A percentile compares a stretch with the other conserved stretches of the same genome.
phyloP scores from a whole-genome alignment of 2,329 filamentous ascomycete species.

The Stachybotrys echinatus region DNA sequence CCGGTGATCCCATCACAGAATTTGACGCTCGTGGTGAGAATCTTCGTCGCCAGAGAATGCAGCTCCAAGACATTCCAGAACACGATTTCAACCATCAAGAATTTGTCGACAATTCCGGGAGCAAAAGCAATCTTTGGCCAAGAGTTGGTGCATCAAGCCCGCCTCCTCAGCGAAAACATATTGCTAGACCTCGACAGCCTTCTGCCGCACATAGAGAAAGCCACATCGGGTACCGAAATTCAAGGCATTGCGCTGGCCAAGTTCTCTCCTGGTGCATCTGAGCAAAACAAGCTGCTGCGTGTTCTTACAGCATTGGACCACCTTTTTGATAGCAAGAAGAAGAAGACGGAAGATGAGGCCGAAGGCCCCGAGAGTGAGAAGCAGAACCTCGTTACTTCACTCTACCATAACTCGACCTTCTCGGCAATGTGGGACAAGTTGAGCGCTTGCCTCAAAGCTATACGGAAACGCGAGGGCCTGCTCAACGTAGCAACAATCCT shows the following conservation, averaged over 20 bases:
- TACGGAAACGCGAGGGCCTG: constrained; percentile 90
- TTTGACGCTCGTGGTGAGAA: constrained; percentile 89
- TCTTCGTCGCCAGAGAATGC: constrained; percentile 92
- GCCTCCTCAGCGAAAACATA: constrained; percentile 77
- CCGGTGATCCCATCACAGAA: constrained; percentile 86
- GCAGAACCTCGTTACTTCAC: constrained; percentile 76
- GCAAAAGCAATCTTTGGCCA: constrained; percentile 89
- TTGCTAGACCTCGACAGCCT: constrained; percentile 79
- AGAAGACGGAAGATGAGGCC: constrained; percentile 49
- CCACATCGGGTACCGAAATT: constrained; percentile 86
- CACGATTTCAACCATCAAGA: constrained; percentile 97
- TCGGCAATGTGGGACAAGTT: constrained; percentile 87
- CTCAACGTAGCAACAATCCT: constrained; percentile 96
- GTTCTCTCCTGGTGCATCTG: constrained; percentile 92
- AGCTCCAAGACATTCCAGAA: constrained; percentile 98
- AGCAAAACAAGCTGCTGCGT: constrained; percentile 91
- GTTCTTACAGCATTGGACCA: constrained; percentile 93
- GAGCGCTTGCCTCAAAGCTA: constrained; percentile 80
- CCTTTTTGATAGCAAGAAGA: constrained; percentile 79
- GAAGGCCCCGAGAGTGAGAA: constrained; percentile 52
- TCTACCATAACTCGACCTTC: constrained; percentile 91
- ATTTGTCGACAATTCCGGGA: constrained; percentile 85
- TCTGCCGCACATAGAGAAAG: constrained; percentile 78
- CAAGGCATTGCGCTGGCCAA: constrained; percentile 91
- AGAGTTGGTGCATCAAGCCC: constrained; percentile 84